phyloP scores from a whole-genome alignment of 179 eudicot genomes.

The Corrigiola litoralis region DNA sequence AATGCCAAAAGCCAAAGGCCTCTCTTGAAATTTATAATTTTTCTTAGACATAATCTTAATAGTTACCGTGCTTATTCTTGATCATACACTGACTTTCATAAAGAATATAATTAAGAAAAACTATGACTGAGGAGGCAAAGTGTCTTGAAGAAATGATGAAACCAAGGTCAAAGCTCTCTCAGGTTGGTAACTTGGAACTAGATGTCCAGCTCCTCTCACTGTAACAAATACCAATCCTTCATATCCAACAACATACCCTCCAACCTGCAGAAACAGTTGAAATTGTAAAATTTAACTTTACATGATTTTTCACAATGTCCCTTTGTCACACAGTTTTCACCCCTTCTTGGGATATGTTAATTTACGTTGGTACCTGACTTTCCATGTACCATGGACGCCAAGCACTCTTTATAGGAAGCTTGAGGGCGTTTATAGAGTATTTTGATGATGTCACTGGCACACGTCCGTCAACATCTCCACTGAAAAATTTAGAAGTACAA shows the following conservation, averaged over 20 bases:
- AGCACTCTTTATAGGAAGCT: slow-evolving; percentile 34
- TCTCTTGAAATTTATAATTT: too few species aligned
- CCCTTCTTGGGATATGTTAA: background rate
- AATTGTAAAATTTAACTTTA: background rate
- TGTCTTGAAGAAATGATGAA: slow-evolving; percentile 38
- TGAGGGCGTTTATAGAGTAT: slow-evolving; percentile 39
- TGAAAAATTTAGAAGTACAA: slow-evolving; percentile 7
- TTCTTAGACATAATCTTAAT: too few species aligned
- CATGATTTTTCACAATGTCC: background rate
- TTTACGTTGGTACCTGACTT: slow-evolving; percentile 29
- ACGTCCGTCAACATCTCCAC: slow-evolving; percentile 47
- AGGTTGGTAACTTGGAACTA: slow-evolving; percentile 54
- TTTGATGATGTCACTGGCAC: slow-evolving; percentile 49
- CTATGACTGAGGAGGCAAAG: slow-evolving; percentile 23
- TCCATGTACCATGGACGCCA: slow-evolving; percentile 50
- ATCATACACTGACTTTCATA: too few species aligned
- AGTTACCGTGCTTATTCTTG: too few species aligned
- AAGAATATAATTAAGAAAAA: background rate
- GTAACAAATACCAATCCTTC: slow-evolving; percentile 48
- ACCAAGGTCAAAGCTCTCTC: slow-evolving; percentile 42
- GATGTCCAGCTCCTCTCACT: slow-evolving; percentile 64
- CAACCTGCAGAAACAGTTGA: slow-evolving; percentile 23
- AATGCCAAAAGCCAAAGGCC: background rate
- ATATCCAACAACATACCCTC: slow-evolving; percentile 48
- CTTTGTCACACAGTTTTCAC: background rate